Percentiles rank a stretch among this genome's conserved stretches.
Evolutionary conservation across 306 rosid genomes (phyloP).

Genomic region (Ormosia emarginata): DNA sequence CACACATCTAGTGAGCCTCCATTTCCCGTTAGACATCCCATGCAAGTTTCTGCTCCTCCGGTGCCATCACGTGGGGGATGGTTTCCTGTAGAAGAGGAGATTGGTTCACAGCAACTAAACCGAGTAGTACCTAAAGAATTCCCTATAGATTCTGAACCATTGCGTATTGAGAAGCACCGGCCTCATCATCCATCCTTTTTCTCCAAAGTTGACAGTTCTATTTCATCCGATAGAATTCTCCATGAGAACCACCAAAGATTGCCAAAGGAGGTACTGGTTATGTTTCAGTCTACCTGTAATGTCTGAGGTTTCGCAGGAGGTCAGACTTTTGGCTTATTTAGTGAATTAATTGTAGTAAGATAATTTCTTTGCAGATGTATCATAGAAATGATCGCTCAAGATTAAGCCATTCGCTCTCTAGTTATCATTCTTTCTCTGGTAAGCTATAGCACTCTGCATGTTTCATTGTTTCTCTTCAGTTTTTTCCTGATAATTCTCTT

Average conservation of each 20-base stretch:
- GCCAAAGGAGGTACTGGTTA: constrained; percentile 66
- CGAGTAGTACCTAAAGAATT: constrained; percentile 63
- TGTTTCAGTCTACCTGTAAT: constrained; percentile 22
- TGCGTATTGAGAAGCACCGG: constrained; percentile 69
- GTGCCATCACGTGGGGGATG: constrained; percentile 64
- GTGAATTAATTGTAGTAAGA: background rate
- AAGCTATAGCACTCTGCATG: constrained; percentile 32
- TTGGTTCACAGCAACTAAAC: constrained; percentile 66
- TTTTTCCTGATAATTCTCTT: background rate
- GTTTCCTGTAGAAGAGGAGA: constrained; percentile 87
- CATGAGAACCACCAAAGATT: constrained; percentile 66
- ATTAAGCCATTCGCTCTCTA: constrained; percentile 53
- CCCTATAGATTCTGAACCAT: constrained; percentile 63
- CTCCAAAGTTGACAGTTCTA: constrained; percentile 65
- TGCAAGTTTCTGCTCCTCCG: constrained; percentile 56
- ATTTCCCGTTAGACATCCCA: constrained; percentile 57
- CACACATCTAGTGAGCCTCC: constrained; percentile 62
- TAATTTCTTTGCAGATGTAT: constrained; percentile 58
- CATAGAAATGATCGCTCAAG: constrained; percentile 82
- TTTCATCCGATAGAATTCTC: constrained; percentile 68
- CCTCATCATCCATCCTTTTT: constrained; percentile 68
- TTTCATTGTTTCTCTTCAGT: constrained; percentile 1
- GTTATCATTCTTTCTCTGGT: constrained; percentile 71
- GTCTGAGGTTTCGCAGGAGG: constrained; percentile 10
- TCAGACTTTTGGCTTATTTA: constrained; percentile 13